Conservation (phyloP, 176 grass and related monocot genomes). For the Olyra latifolia region DNA sequence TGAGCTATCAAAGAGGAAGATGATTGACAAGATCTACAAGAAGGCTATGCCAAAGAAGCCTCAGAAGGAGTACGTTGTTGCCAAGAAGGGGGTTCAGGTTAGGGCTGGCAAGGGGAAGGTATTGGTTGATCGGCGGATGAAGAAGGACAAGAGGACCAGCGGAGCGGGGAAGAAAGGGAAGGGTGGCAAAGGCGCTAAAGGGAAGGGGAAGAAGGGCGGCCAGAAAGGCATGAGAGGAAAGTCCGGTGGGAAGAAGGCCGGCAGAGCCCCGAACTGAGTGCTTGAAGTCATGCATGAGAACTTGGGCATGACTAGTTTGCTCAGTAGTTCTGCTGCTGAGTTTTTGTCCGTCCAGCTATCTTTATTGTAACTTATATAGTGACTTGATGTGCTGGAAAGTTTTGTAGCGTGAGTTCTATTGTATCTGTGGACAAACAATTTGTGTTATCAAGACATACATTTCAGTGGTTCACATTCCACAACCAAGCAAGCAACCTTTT, state of each 20-base stretch:
- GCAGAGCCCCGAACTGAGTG: slow-evolving; percentile 31
- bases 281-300: background rate
- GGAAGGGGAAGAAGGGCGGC: slow-evolving; percentile 25
- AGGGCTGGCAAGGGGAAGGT: slow-evolving; percentile 79
- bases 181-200: slow-evolving; percentile 47
- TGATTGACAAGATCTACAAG: slow-evolving; percentile 83
- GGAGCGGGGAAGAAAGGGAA: slow-evolving; percentile 55
- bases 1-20: slow-evolving; percentile 78
- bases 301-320: background rate
- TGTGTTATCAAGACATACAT: background rate
- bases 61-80: slow-evolving; percentile 89
- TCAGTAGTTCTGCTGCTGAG: background rate
- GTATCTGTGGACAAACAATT: background rate
- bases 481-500: background rate
- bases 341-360: background rate
- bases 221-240: slow-evolving; percentile 35
- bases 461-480: background rate
- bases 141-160: slow-evolving; percentile 75
- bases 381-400: background rate
- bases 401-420: slow-evolving; percentile 1
- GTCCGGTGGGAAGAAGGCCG: slow-evolving; percentile 35
- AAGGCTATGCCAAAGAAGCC: slow-evolving; percentile 87
- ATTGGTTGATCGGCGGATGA: slow-evolving; percentile 83
- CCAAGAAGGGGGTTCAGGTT: slow-evolving; percentile 75
- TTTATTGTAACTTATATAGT: background rate